A percentile compares a stretch with the other conserved stretches of the same genome.
Evolutionary conservation across 108 stramenopile genomes (phyloP).

Genomic region (Pelagomonas calceolata): DNA sequence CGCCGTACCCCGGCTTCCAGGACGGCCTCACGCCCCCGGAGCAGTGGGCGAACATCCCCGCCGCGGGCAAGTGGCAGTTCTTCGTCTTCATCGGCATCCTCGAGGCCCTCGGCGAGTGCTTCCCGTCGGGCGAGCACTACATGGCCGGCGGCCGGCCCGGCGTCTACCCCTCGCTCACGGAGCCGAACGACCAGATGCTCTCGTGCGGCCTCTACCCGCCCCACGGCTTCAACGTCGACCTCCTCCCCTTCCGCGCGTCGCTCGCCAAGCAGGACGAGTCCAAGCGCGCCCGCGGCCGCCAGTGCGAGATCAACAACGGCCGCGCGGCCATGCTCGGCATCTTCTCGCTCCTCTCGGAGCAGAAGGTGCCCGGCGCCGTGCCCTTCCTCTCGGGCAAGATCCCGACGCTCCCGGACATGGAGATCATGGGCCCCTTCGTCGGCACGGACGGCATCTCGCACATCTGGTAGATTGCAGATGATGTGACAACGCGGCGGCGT

Average conservation of each 20-base stretch:
- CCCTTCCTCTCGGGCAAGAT: slow-evolving; percentile 48
- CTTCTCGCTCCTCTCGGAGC: slow-evolving; percentile 58
- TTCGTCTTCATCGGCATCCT: slow-evolving; percentile 33
- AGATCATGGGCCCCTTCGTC: slow-evolving; percentile 50
- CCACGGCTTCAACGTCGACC: slow-evolving; percentile 19
- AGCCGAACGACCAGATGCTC: slow-evolving; percentile 12
- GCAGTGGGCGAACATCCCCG: slow-evolving; percentile 10
- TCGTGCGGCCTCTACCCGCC: neutral
- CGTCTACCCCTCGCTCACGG: slow-evolving; percentile 50
- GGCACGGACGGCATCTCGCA: too few species aligned
- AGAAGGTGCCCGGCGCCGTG: slow-evolving; percentile 57
- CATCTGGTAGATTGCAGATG: too few species aligned
- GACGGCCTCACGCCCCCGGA: slow-evolving; percentile 4
- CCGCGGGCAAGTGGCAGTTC: slow-evolving; percentile 22
- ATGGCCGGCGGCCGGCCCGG: slow-evolving; percentile 63
- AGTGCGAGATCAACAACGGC: slow-evolving; percentile 63
- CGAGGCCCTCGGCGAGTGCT: slow-evolving; percentile 55
- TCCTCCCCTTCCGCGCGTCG: slow-evolving; percentile 48
- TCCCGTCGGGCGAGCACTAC: slow-evolving; percentile 36
- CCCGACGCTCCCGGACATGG: slow-evolving; percentile 39
- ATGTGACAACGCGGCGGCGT: too few species aligned
- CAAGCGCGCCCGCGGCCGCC: slow-evolving; percentile 51
- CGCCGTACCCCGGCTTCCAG: neutral
- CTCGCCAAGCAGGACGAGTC: slow-evolving; percentile 36
- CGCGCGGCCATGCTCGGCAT: slow-evolving; percentile 61